phyloP scores from a whole-genome alignment of 805 yeast species.

The Tetrapisispora taiwanensis region DNA sequence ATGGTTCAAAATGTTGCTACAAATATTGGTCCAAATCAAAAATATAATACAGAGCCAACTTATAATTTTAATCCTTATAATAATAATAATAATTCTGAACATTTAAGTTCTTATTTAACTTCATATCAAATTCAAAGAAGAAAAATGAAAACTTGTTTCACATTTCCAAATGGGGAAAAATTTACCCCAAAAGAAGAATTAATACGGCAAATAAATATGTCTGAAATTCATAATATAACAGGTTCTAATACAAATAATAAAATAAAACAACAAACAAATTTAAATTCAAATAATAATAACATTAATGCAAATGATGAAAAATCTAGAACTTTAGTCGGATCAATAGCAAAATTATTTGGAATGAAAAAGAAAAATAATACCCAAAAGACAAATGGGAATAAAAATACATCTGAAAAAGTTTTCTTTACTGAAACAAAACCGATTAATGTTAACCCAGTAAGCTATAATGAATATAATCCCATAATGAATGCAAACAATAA shows the following conservation, averaged over 20 bases:
- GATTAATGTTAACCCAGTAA: too few relatives aligned
- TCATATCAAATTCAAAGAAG: conserved; percentile 25
- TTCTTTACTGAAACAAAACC: not conserved
- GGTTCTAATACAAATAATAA: too few relatives aligned
- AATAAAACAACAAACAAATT: not conserved
- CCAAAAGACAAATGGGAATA: not conserved
- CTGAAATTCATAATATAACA: not conserved
- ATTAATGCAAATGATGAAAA: not conserved
- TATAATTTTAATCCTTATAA: conserved; percentile 1
- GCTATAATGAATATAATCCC: not conserved
- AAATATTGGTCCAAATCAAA: not conserved
- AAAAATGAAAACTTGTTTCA: conserved; percentile 23
- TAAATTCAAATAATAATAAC: not conserved
- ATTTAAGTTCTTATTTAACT: conserved; percentile 8
- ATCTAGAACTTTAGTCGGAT: not conserved
- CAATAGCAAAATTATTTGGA: not conserved
- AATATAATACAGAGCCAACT: not conserved
- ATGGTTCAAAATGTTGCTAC: not conserved
- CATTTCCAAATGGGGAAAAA: conserved; percentile 27
- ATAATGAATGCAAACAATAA: not conserved
- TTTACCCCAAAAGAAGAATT: conserved; percentile 22
- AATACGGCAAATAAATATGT: not conserved
- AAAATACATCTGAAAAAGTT: not conserved
- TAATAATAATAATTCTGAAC: not conserved
- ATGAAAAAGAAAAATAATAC: not conserved